A percentile compares a stretch with the other conserved stretches of the same genome.
phyloP scores from a whole-genome alignment of 805 yeast genomes.

The Kodamaea nitidulidarum region DNA sequence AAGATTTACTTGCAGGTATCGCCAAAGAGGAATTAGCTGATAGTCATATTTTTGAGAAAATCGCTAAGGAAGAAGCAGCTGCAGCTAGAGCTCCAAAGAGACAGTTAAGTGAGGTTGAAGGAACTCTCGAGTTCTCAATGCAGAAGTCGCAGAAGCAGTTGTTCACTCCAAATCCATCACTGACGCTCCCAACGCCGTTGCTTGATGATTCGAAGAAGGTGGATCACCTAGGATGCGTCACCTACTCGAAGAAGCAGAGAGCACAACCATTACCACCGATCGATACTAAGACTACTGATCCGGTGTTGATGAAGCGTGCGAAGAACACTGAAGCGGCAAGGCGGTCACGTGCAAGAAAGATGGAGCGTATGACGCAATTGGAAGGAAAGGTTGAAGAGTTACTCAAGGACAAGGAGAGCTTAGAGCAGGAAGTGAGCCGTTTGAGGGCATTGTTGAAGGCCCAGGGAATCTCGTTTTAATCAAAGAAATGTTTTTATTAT shows the following conservation, averaged over 20 bases:
- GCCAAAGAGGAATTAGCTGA: slow-evolving; percentile 10
- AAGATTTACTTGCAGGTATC: slow-evolving; percentile 10
- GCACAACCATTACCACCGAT: slow-evolving; percentile 68
- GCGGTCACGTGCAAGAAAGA: slow-evolving; percentile 88
- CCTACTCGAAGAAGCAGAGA: slow-evolving; percentile 77
- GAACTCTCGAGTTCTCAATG: not conserved
- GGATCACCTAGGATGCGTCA: slow-evolving; percentile 72
- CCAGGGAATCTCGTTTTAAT: slow-evolving; percentile 5
- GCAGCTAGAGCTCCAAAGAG: slow-evolving; percentile 16
- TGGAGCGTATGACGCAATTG: slow-evolving; percentile 80
- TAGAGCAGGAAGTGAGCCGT: slow-evolving; percentile 62
- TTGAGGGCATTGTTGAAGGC: slow-evolving; percentile 46
- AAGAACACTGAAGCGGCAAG: slow-evolving; percentile 98
- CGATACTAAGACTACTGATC: slow-evolving; percentile 54
- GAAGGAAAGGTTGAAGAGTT: slow-evolving; percentile 73
- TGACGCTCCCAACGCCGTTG: slow-evolving; percentile 32
- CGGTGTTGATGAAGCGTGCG: slow-evolving; percentile 82
- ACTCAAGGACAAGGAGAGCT: slow-evolving; percentile 51
- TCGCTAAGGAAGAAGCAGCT: slow-evolving; percentile 9
- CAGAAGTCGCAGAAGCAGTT: slow-evolving; percentile 15
- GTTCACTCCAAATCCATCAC: slow-evolving; percentile 28
- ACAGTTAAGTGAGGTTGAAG: slow-evolving; percentile 6
- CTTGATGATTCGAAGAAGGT: slow-evolving; percentile 32
- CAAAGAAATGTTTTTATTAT: not conserved
- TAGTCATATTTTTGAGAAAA: slow-evolving; percentile 7